A percentile compares a stretch with the other conserved stretches of the same genome.
Evolutionary conservation across 2,329 filamentous ascomycete species (phyloP).

Genomic region (Aspergillus texensis): DNA sequence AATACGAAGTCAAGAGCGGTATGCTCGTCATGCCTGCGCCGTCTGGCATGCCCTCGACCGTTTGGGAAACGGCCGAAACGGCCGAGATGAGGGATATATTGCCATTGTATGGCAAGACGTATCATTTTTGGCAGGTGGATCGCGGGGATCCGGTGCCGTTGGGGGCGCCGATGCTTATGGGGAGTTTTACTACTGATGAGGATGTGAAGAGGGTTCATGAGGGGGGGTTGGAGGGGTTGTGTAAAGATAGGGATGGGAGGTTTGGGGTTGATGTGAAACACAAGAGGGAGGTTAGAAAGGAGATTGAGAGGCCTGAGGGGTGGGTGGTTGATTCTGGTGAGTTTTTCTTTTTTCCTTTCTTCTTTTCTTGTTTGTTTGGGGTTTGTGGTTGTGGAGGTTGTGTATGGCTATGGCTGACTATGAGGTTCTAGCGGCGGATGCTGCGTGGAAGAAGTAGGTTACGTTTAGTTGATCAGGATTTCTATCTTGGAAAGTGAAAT

Average conservation of each 20-base stretch:
- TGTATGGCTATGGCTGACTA: not conserved
- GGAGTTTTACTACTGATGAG: constrained; percentile 52
- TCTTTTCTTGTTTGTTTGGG: no score
- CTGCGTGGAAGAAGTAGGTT: constrained; percentile 26
- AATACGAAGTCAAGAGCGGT: constrained; percentile 50
- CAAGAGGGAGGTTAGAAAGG: constrained; percentile 57
- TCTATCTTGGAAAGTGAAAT: no score
- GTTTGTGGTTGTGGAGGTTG: no score
- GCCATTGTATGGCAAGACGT: constrained; percentile 78
- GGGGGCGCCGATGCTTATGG: constrained; percentile 66
- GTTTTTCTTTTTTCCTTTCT: constrained; percentile 13
- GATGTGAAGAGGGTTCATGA: constrained; percentile 26
- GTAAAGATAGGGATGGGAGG: constrained; percentile 56
- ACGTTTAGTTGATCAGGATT: not conserved
- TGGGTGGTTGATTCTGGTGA: constrained; percentile 33
- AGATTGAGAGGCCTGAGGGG: constrained; percentile 44
- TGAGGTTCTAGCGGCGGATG: constrained; percentile 37
- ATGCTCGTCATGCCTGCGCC: constrained; percentile 48
- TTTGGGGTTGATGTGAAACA: constrained; percentile 55
- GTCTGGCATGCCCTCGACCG: constrained; percentile 50
- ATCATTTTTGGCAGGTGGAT: constrained; percentile 86
- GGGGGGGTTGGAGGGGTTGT: constrained; percentile 37
- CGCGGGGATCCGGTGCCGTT: constrained; percentile 66
- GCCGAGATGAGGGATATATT: constrained; percentile 78
- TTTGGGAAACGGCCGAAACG: constrained; percentile 77